Conservation (phyloP, 257 asterid genomes). For the Linderniella brevidens region DNA sequence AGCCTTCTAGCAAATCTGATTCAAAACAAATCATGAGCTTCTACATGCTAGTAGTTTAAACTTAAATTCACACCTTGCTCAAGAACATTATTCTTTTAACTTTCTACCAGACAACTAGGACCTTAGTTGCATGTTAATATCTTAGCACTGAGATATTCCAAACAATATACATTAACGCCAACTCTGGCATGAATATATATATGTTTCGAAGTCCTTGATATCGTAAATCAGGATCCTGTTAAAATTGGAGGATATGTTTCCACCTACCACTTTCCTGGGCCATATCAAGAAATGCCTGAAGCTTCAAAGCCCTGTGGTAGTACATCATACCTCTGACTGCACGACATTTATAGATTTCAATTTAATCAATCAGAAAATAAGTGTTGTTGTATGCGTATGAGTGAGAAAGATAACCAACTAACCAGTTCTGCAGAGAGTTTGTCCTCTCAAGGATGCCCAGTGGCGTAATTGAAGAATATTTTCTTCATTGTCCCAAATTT, state of each 20-base stretch:
- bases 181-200: too few species aligned
- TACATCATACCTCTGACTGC: conserved; percentile 99
- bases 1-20: conserved; percentile 83
- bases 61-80: too few species aligned
- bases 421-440: conserved; percentile 95
- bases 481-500: conserved; percentile 79
- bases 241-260: not conserved
- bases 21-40: conserved; percentile 10
- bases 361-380: too few species aligned
- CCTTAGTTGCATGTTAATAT: too few species aligned
- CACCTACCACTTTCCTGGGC: conserved; percentile 66
- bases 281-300: conserved; percentile 99
- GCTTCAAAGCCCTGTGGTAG: conserved; percentile 90
- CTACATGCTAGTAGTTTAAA: too few species aligned
- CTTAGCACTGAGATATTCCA: too few species aligned
- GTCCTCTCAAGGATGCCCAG: conserved; percentile 99
- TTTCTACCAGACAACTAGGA: too few species aligned
- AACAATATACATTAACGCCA: too few species aligned
- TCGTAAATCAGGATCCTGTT: conserved; percentile 4
- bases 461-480: conserved; percentile 82
- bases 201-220: too few species aligned
- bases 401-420: conserved; percentile 1
- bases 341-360: not conserved
- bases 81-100: too few species aligned
- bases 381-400: not conserved